Percentiles rank a stretch among this genome's conserved stretches.
Conservation (phyloP, 345 rosid species). For the Sapria himalayana region DNA sequence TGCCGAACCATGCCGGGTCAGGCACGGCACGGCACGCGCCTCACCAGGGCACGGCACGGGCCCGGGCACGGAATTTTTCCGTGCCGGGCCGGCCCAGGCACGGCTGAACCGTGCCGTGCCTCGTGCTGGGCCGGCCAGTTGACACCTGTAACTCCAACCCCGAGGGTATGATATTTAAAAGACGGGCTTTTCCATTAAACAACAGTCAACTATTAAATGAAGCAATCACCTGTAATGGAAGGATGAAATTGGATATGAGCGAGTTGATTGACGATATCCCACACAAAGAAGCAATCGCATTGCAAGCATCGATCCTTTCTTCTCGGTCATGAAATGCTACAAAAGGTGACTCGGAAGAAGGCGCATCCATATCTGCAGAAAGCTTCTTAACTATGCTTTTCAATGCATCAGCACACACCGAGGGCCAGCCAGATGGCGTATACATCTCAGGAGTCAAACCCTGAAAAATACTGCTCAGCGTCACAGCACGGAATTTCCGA, state of each 20-base stretch:
- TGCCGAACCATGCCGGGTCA: too few species aligned
- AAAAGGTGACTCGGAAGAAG: conserved; percentile 34
- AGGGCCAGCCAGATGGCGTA: conserved; percentile 73
- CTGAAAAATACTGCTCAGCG: conserved; percentile 27
- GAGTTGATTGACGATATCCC: conserved; percentile 85
- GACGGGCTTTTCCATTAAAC: too few species aligned
- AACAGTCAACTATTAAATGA: too few species aligned
- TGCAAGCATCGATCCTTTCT: conserved; percentile 68
- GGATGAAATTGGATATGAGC: conserved; percentile 83
- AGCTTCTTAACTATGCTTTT: conserved; percentile 66
- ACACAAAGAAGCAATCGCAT: conserved; percentile 79
- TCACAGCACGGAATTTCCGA: conserved; percentile 43
- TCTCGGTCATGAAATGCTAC: conserved; percentile 30
- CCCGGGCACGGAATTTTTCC: too few species aligned
- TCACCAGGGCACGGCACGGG: too few species aligned
- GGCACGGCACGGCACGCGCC: too few species aligned
- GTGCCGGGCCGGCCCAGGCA: too few species aligned
- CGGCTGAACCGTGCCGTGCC: too few species aligned
- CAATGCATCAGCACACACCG: conserved; percentile 56
- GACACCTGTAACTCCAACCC: too few species aligned
- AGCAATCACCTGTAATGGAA: conserved; percentile 64
- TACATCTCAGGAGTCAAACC: conserved; percentile 32
- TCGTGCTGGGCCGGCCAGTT: too few species aligned
- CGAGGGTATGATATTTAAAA: too few species aligned
- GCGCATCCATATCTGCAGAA: conserved; percentile 33